phyloP scores from a whole-genome alignment of 768 basidiomycete genomes.

The Favolaschia claudopus region DNA sequence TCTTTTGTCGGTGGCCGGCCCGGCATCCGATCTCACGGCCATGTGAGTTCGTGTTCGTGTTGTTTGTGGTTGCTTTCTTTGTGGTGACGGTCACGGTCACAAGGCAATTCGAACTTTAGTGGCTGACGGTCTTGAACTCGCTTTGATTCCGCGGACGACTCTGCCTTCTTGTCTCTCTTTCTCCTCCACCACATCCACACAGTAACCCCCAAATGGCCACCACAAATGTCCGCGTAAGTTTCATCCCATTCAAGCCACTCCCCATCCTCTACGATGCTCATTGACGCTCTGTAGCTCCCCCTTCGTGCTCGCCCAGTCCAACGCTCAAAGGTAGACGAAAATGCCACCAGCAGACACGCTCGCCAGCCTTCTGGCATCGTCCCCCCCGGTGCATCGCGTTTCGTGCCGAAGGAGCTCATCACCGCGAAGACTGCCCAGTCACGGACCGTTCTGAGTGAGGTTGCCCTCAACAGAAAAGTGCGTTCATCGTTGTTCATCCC shows the following conservation, averaged over 20 bases:
- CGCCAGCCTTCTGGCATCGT: constrained; percentile 66
- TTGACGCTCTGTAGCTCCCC: constrained; percentile 56
- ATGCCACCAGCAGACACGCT: constrained; percentile 71
- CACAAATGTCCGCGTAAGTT: constrained; percentile 66
- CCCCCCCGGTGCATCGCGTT: constrained; percentile 56
- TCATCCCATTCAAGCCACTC: too few relatives aligned
- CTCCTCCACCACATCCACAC: constrained; percentile 29
- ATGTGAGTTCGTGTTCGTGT: too few relatives aligned
- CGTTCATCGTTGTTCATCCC: constrained; percentile 28
- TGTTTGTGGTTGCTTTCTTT: constrained; percentile 31
- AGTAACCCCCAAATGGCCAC: constrained; percentile 57
- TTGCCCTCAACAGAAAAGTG: constrained; percentile 83
- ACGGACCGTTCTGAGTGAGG: constrained; percentile 82
- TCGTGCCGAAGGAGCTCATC: constrained; percentile 54
- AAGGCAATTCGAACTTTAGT: too few relatives aligned
- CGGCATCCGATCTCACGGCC: too few relatives aligned
- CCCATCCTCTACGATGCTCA: constrained; percentile 20
- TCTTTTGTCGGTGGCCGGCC: too few relatives aligned
- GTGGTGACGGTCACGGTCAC: too few relatives aligned
- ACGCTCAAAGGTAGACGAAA: constrained; percentile 80
- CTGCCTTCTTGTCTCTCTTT: constrained; percentile 32
- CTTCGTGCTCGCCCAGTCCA: constrained; percentile 71
- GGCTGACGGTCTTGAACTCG: constrained; percentile 46
- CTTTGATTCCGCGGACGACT: constrained; percentile 30
- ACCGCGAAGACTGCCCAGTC: constrained; percentile 64